Conservation (phyloP, 352 stramenopile genomes). For the Plasmopara muralis region DNA sequence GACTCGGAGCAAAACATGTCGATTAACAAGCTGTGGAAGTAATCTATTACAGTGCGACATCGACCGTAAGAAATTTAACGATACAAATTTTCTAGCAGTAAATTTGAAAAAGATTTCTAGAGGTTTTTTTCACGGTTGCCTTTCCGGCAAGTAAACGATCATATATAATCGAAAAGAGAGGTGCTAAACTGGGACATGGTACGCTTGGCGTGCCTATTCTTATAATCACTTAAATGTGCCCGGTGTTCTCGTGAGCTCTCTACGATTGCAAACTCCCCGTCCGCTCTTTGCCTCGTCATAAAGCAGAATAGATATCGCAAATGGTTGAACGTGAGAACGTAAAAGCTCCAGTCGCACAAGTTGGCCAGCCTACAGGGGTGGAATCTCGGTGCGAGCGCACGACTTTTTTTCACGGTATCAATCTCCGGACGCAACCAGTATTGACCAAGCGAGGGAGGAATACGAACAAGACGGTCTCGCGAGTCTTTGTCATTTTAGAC, state of each 20-base stretch:
- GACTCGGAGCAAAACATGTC: constrained; percentile 97
- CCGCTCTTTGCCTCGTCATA: too few relatives aligned
- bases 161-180: too few relatives aligned
- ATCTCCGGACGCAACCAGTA: constrained; percentile 57
- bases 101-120: constrained; percentile 27
- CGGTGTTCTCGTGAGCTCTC: too few relatives aligned
- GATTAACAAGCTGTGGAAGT: constrained; percentile 99
- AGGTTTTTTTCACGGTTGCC: constrained; percentile 15
- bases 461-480: constrained; percentile 56
- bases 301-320: too few relatives aligned
- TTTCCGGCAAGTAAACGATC: constrained; percentile 10
- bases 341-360: too few relatives aligned
- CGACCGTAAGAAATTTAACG: constrained; percentile 1
- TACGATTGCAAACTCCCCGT: too few relatives aligned
- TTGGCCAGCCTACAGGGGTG: too few relatives aligned
- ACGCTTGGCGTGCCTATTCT: too few relatives aligned
- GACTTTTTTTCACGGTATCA: constrained; percentile 50
- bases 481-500: constrained; percentile 72
- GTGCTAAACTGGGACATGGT: too few relatives aligned
- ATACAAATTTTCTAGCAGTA: constrained; percentile 8
- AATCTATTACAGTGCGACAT: constrained; percentile 20
- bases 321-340: too few relatives aligned
- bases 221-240: too few relatives aligned
- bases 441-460: constrained; percentile 70
- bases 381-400: background rate